Conservation (phyloP, 2,329 filamentous ascomycete genomes). For the Pezicula neosporulosa region DNA sequence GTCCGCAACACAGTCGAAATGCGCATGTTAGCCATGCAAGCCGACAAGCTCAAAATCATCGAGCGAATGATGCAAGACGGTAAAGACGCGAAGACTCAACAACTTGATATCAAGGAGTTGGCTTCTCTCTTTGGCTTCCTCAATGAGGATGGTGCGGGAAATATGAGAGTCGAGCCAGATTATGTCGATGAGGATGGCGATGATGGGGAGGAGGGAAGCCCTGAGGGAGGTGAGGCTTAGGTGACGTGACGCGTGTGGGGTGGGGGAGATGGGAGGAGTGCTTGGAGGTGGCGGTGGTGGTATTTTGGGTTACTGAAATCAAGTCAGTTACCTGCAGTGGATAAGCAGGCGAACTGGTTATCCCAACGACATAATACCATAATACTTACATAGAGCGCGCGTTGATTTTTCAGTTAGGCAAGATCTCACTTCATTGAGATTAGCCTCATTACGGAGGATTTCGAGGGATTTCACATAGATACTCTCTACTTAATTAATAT, state of each 20-base stretch:
- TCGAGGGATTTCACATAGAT: too few species aligned
- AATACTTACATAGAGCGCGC: too few species aligned
- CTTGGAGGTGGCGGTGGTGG: neutral
- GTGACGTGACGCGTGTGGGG: neutral
- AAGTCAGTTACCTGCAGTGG: too few species aligned
- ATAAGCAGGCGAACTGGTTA: too few species aligned
- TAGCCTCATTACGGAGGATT: too few species aligned
- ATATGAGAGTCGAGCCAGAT: conserved; percentile 18
- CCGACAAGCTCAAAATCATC: conserved; percentile 47
- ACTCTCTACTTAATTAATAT: too few species aligned
- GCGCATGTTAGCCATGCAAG: conserved; percentile 51
- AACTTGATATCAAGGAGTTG: conserved; percentile 32
- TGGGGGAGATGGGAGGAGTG: neutral
- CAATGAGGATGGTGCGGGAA: conserved; percentile 32
- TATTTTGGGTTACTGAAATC: too few species aligned
- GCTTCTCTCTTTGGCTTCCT: conserved; percentile 43
- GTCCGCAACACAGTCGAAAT: conserved; percentile 56
- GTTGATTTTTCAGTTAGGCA: too few species aligned
- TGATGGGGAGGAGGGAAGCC: neutral
- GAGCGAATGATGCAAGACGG: conserved; percentile 24
- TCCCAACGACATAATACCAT: too few species aligned
- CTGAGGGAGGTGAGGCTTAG: neutral
- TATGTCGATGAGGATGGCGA: conserved; percentile 17
- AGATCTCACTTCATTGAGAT: too few species aligned
- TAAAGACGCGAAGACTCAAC: conserved; percentile 11